Base-by-base conservation (phyloP, 352 stramenopile genomes). In the Phytophthora lateralis region DNA sequence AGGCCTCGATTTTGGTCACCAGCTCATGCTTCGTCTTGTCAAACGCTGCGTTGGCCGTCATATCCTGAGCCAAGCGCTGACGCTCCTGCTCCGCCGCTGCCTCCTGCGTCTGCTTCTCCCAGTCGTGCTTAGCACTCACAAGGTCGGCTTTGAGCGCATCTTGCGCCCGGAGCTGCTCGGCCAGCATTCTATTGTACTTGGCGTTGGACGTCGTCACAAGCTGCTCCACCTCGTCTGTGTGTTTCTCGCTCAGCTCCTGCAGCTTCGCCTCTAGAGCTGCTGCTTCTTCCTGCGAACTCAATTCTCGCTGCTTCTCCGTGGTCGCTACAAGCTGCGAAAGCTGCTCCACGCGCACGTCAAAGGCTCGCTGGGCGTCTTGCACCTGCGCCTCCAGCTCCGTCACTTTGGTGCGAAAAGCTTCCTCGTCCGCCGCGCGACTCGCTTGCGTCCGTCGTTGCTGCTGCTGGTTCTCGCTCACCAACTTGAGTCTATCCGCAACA, bases 151-250 rank as follows among this genome's bases (percentile, higher is more conserved):
- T 69, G 26, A 91, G 55, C 9, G 56, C 65, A 48, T 93, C 82
- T 60, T 90, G 82, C 4, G 62, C 54, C n/a, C 71, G 77, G 11
- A 96, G 56, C 55, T 95, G 84, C 6, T 90, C 67, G 2, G 71
- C 74, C 55, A 94, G 69, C 85, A 96, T 92, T 27, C 66, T 51
- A 50, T 89, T 88, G 59, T 85, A 91, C 50, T 89, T 86, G 27
- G 78, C 65, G 45, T 94, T 94, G 8, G 71, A 80, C 35, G 69
- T 82, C 8, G 71, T 88, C 38, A 91, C 79, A 30, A 90, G 64
- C 44, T 90, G 63, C 20, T 87, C 73, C 24, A 90, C 50, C 50
- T 96, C 88, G 18, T 85, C 66, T 1, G 49, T 52, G 63, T 92
- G 76, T 48, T 87, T 70, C 45, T 52, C 27, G 30, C 35, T 54